Evolutionary conservation across 768 basidiomycete species (phyloP).

Genomic region (Gyrodon lividus): DNA sequence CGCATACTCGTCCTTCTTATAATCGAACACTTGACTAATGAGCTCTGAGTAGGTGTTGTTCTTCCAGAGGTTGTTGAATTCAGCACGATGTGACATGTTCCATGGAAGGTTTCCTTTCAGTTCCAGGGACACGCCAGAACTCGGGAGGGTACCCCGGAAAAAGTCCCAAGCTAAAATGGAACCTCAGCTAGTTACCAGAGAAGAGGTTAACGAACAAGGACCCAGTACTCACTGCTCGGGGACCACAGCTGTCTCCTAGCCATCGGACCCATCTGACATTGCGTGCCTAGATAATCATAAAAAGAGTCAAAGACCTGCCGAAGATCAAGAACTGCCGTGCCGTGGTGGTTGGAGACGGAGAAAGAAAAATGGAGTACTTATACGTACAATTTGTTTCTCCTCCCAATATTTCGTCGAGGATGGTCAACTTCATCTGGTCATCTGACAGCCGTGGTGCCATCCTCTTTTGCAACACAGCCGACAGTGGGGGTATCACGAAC

Average conservation of each 20-base stretch:
- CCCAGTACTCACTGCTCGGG: conserved; percentile 18
- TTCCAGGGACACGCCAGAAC: background rate
- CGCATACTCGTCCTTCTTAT: conserved; percentile 1
- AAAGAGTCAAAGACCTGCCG: too few species aligned
- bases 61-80: background rate
- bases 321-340: background rate
- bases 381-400: conserved; percentile 21
- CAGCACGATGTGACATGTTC: background rate
- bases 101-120: background rate
- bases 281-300: conserved; percentile 4
- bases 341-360: background rate
- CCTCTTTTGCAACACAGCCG: background rate
- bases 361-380: background rate
- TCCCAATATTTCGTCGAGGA: conserved; percentile 11
- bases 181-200: background rate
- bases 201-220: background rate
- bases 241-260: conserved; percentile 21
- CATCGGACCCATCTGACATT: conserved; percentile 15
- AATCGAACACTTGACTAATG: conserved; percentile 6
- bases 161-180: conserved; percentile 8
- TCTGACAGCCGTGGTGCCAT: background rate
- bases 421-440: conserved; percentile 6
- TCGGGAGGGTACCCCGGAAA: background rate
- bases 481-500: background rate
- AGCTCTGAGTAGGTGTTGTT: background rate